Evolutionary conservation across 1,284 basidiomycete species (phyloP).

Genomic region (Cutaneotrichosporon mucoides): DNA sequence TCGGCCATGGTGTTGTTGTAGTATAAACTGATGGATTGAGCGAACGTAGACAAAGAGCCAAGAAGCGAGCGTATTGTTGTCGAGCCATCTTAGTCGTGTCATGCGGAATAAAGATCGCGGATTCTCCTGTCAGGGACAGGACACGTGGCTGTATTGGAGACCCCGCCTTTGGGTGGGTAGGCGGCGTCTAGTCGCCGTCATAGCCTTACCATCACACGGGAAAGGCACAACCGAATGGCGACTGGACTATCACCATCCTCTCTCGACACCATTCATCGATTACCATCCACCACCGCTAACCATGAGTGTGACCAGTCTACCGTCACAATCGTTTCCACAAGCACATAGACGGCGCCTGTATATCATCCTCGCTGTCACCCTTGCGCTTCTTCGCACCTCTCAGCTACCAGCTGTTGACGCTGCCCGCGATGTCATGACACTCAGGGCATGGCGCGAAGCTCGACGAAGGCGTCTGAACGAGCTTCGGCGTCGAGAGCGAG

Average conservation of each 20-base stretch:
- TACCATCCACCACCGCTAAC: background rate
- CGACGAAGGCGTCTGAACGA: conserved; percentile 26
- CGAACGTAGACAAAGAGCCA: background rate
- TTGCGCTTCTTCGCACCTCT: conserved; percentile 12
- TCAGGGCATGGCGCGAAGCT: conserved; percentile 32
- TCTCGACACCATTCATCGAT: background rate
- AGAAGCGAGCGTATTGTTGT: background rate
- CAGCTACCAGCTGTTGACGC: background rate
- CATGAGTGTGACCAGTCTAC: conserved; percentile 17
- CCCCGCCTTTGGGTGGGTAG: too few species aligned
- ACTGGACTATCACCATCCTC: background rate
- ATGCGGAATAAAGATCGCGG: too few species aligned
- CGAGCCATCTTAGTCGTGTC: background rate
- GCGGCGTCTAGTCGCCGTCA: background rate
- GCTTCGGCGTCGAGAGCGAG: conserved; percentile 31
- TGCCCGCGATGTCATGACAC: conserved; percentile 19
- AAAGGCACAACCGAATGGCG: background rate
- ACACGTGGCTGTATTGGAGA: background rate
- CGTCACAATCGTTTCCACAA: conserved; percentile 15
- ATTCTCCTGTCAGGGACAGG: too few species aligned
- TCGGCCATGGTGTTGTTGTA: conserved; percentile 19
- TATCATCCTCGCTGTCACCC: conserved; percentile 16
- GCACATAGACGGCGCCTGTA: conserved; percentile 14
- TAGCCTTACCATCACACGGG: background rate
- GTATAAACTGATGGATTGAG: background rate